phyloP scores from a whole-genome alignment of 1,284 basidiomycete species.

The Boletellus deceptivus region DNA sequence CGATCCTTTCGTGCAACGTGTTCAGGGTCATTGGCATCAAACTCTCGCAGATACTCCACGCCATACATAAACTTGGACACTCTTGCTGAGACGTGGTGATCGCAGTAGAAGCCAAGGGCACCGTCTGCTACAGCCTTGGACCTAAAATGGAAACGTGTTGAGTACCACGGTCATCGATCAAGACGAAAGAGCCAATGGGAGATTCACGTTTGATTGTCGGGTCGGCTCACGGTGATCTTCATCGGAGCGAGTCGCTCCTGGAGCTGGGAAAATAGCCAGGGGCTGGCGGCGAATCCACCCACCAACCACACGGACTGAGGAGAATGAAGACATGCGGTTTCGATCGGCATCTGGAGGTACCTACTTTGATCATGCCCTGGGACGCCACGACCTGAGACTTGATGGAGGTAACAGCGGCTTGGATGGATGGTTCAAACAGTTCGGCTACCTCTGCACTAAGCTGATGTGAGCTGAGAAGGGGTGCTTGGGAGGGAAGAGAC shows the following conservation, averaged over 20 bases:
- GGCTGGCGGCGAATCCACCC: slow-evolving; percentile 76
- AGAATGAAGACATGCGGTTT: slow-evolving; percentile 8
- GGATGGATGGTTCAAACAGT: slow-evolving; percentile 73
- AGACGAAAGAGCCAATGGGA: slow-evolving; percentile 11
- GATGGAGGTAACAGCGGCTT: slow-evolving; percentile 68
- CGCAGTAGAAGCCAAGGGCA: slow-evolving; percentile 77
- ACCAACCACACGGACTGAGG: slow-evolving; percentile 70
- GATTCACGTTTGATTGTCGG: slow-evolving; percentile 70
- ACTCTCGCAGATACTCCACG: slow-evolving; percentile 71
- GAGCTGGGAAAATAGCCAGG: slow-evolving; percentile 73
- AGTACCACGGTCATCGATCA: slow-evolving; percentile 5
- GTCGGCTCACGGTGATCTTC: slow-evolving; percentile 62
- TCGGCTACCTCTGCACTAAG: slow-evolving; percentile 59
- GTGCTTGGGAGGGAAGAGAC: slow-evolving; percentile 12
- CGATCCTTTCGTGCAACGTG: slow-evolving; percentile 61
- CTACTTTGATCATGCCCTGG: slow-evolving; percentile 61
- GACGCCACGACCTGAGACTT: slow-evolving; percentile 66
- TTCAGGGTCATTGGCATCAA: slow-evolving; percentile 61
- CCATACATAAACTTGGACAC: slow-evolving; percentile 79
- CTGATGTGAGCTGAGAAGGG: slow-evolving; percentile 6
- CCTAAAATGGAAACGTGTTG: slow-evolving; percentile 35
- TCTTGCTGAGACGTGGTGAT: slow-evolving; percentile 75
- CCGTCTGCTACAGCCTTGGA: slow-evolving; percentile 81
- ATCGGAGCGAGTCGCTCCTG: slow-evolving; percentile 59
- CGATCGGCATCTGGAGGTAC: slow-evolving; percentile 1